Conservation (phyloP, 495 filamentous ascomycete species). For the Penicillium angulare region DNA sequence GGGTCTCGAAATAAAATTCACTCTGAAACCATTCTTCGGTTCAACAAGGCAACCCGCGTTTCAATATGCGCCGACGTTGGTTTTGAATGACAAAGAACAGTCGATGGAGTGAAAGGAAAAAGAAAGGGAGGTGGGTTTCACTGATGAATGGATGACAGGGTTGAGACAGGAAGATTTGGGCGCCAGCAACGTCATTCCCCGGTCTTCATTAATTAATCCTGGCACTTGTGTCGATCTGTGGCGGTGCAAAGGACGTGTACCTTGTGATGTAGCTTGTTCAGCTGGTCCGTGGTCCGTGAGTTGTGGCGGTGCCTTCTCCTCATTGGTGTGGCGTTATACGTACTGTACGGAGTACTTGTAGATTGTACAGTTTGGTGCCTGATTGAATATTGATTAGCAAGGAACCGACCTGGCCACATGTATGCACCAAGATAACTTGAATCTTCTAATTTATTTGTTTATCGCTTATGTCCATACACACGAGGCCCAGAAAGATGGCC, state of each 20-base stretch:
- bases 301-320: not conserved
- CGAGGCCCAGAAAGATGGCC: no score
- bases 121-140: not conserved
- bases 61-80: slow-evolving; percentile 9
- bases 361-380: no score
- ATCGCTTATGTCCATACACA: no score
- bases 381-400: no score
- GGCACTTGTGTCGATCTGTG: not conserved
- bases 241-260: not conserved
- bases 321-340: no score
- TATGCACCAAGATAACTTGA: no score
- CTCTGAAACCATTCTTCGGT: slow-evolving; percentile 6
- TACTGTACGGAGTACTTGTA: no score
- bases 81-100: not conserved
- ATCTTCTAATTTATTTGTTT: no score
- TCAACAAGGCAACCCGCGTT: slow-evolving; percentile 6
- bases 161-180: not conserved
- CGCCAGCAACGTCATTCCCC: slow-evolving; percentile 2
- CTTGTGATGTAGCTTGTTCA: not conserved
- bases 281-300: not conserved
- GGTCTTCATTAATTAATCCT: not conserved
- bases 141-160: not conserved
- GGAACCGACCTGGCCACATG: no score
- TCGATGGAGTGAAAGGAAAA: not conserved
- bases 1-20: slow-evolving; percentile 19